Percentiles rank a stretch among this genome's conserved stretches.
Evolutionary conservation across 2,329 filamentous ascomycete genomes (phyloP).

Genomic region (Fusarium drepaniforme): DNA sequence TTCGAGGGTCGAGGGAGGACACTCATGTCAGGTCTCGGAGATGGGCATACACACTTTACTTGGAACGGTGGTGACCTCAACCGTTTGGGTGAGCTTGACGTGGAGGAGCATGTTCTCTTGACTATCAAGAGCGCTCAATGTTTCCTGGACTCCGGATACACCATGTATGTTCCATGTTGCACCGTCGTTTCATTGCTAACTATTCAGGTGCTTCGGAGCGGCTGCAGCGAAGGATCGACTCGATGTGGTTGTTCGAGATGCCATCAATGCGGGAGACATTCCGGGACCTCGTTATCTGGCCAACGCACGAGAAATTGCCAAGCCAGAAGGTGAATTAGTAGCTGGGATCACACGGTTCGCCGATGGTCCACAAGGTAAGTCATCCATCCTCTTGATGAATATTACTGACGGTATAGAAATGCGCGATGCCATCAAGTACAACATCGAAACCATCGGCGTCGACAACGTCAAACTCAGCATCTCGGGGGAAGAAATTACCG

Average conservation of each 20-base stretch:
- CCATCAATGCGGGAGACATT: constrained; percentile 27
- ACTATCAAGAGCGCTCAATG: constrained; percentile 26
- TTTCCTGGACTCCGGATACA: constrained; percentile 33
- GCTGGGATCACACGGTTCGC: constrained; percentile 25
- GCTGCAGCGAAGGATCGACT: constrained; percentile 34
- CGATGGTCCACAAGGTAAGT: constrained; percentile 1
- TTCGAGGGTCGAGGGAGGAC: constrained; percentile 23
- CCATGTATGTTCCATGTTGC: constrained; percentile 16
- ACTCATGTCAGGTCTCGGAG: constrained; percentile 27
- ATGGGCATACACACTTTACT: constrained; percentile 27
- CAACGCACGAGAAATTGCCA: constrained; percentile 29
- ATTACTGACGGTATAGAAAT: background rate
- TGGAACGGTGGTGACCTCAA: constrained; percentile 31
- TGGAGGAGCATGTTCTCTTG: constrained; percentile 30
- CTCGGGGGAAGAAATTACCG: constrained; percentile 21
- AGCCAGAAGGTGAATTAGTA: constrained; percentile 21
- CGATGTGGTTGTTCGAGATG: constrained; percentile 26
- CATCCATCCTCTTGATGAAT: background rate
- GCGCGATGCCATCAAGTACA: background rate
- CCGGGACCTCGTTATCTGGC: constrained; percentile 26
- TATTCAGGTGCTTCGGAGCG: constrained; percentile 26
- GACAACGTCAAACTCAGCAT: constrained; percentile 28
- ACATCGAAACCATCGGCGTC: constrained; percentile 18
- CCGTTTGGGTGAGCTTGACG: constrained; percentile 16
- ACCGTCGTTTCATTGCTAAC: background rate